Evolutionary conservation across 1,284 basidiomycete species (phyloP).

Genomic region (Tilletia setariae): DNA sequence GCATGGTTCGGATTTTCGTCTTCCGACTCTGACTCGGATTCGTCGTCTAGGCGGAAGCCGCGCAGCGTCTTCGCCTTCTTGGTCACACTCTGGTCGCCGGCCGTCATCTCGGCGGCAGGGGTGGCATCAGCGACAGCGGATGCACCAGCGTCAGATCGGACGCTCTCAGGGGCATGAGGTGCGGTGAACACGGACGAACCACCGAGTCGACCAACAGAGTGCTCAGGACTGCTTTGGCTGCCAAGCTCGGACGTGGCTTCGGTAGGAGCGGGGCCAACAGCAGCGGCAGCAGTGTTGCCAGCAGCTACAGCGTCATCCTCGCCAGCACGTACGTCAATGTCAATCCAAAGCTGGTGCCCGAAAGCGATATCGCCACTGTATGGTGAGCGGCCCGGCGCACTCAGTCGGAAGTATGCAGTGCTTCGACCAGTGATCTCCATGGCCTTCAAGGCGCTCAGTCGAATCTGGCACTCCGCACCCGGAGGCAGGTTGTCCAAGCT

Average conservation of each 20-base stretch:
- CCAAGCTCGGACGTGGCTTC: constrained; percentile 1
- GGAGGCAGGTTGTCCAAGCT: constrained; percentile 62
- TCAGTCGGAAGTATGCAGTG: constrained; percentile 71
- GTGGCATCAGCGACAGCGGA: constrained; percentile 35
- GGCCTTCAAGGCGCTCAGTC: constrained; percentile 72
- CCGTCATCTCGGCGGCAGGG: not conserved
- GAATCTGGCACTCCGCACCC: constrained; percentile 65
- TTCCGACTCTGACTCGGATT: constrained; percentile 62
- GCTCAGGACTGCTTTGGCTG: constrained; percentile 23
- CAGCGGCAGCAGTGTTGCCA: not conserved
- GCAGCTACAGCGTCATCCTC: constrained; percentile 8
- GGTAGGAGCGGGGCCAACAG: not conserved
- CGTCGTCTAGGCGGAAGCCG: constrained; percentile 48
- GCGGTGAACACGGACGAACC: constrained; percentile 55
- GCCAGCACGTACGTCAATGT: constrained; percentile 19
- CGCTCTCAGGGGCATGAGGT: constrained; percentile 64
- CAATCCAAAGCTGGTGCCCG: constrained; percentile 70
- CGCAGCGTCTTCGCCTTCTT: constrained; percentile 6
- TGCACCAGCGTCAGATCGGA: constrained; percentile 64
- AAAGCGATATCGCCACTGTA: constrained; percentile 59
- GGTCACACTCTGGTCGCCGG: not conserved
- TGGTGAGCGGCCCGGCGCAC: constrained; percentile 59
- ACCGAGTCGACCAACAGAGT: constrained; percentile 67
- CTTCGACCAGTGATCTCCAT: constrained; percentile 71
- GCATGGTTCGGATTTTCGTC: constrained; percentile 16